These are phyloP conservation scores for Sclerotinia nivalis DNA, from an alignment of 2,329 filamentous ascomycete genomes.

Conservation along the genomic window DNA sequence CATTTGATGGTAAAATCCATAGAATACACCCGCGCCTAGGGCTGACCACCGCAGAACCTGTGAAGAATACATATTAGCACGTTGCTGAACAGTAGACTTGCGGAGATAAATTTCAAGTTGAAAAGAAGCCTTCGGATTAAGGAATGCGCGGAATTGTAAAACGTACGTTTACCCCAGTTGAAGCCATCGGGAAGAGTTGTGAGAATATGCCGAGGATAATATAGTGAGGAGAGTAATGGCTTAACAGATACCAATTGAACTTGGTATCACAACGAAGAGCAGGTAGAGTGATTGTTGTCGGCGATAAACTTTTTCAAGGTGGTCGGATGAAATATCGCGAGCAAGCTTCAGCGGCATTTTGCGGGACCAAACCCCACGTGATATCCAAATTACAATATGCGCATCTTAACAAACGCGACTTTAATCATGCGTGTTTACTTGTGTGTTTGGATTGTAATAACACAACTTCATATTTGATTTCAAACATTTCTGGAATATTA, in stretches of 20 bases:
- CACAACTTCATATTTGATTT: constrained; percentile 3
- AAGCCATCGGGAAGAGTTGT: constrained; percentile 41
- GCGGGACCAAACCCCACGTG: constrained; percentile 23
- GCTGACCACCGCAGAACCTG: constrained; percentile 98
- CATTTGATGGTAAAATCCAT: constrained; percentile 93
- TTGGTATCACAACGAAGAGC: constrained; percentile 30
- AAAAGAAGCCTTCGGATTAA: constrained; percentile 7
- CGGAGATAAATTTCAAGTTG: constrained; percentile 7
- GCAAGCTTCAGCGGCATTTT: constrained; percentile 24
- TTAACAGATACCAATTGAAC: constrained; percentile 37
- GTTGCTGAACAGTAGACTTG: constrained; percentile 6
- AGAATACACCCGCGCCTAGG: constrained; percentile 87
- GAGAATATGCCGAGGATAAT: constrained; percentile 22
- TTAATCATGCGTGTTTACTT: constrained; percentile 1
- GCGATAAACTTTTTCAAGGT: constrained; percentile 29
- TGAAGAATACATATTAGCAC: constrained; percentile 4
- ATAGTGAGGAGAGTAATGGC: constrained; percentile 25
- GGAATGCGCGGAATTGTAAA: constrained; percentile 30
- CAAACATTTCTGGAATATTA: constrained; percentile 2
- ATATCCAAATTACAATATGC: constrained; percentile 19
- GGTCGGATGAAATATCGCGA: constrained; percentile 28
- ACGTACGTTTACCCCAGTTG: constrained; percentile 55
- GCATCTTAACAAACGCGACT: constrained; percentile 14
- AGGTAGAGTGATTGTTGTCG: constrained; percentile 27
- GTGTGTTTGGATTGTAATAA: constrained; percentile 4